Conservation (phyloP, 176 grass and related monocot species). For the Neostapfia colusana region DNA sequence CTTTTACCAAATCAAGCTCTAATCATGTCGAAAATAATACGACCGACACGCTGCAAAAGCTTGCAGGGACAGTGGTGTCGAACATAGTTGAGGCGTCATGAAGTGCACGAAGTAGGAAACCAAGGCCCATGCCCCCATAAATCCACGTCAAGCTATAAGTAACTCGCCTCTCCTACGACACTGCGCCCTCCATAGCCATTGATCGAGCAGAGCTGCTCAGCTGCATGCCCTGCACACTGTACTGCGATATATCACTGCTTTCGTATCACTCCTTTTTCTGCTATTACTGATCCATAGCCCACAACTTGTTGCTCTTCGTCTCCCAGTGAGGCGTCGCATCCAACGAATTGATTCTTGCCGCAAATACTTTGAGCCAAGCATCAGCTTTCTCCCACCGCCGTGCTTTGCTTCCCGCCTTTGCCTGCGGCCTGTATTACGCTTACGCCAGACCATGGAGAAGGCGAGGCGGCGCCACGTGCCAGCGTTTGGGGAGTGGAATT, state of each 20-base stretch:
- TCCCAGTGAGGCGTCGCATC: background rate
- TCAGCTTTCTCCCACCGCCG: background rate
- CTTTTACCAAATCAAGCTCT: background rate
- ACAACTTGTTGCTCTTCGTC: background rate
- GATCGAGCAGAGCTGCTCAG: background rate
- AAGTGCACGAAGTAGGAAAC: background rate
- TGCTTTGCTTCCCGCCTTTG: too few relatives aligned
- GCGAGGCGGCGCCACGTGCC: slow-evolving; percentile 30
- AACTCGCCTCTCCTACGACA: background rate
- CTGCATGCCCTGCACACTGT: background rate
- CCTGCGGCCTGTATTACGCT: too few relatives aligned
- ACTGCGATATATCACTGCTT: background rate
- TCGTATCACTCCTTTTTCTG: background rate
- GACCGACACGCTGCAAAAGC: background rate
- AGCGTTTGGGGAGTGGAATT: slow-evolving; percentile 49
- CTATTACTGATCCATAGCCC: too few relatives aligned
- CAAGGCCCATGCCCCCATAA: background rate
- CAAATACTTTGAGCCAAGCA: background rate
- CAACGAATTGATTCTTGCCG: background rate
- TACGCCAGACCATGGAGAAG: background rate
- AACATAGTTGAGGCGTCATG: background rate
- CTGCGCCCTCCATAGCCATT: background rate
- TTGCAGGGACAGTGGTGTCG: background rate
- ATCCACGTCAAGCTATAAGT: background rate
- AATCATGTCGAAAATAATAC: slow-evolving; percentile 4